Percentiles rank a stretch among this genome's conserved stretches.
These are phyloP conservation scores for Falciphora oryzae DNA, from an alignment of 2,329 filamentous ascomycete species.

Conservation along the genomic window DNA sequence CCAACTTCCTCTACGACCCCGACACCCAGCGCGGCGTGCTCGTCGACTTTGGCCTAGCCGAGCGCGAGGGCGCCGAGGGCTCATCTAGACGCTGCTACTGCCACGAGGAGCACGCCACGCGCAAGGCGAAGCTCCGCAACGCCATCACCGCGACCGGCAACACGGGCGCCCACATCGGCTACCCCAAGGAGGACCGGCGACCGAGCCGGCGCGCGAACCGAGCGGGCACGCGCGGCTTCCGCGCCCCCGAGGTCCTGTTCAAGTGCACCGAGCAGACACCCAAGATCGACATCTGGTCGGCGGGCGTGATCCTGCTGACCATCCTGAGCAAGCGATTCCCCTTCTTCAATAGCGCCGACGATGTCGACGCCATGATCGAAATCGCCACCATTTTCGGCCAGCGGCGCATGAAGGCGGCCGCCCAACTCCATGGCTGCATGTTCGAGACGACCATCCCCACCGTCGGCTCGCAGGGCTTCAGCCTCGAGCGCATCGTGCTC, in stretches of 20 bases:
- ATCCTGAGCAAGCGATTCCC: constrained; percentile 88
- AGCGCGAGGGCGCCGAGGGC: constrained; percentile 67
- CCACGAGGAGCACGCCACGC: constrained; percentile 56
- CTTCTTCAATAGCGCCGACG: constrained; percentile 98
- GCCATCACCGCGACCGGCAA: constrained; percentile 38
- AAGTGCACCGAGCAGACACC: constrained; percentile 95
- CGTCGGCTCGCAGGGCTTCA: constrained; percentile 78
- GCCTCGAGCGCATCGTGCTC: constrained; percentile 85
- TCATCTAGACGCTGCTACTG: constrained; percentile 72
- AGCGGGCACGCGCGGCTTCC: constrained; percentile 90
- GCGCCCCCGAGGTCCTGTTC: constrained; percentile 91
- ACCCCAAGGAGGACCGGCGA: constrained; percentile 84
- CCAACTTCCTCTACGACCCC: constrained; percentile 93
- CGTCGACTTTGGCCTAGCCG: constrained; percentile 98
- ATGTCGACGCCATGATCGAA: constrained; percentile 95
- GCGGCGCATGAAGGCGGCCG: constrained; percentile 75
- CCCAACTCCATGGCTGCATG: constrained; percentile 80
- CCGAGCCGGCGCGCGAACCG: constrained; percentile 87
- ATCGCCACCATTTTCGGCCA: constrained; percentile 92
- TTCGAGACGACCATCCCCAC: constrained; percentile 92
- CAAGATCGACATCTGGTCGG: constrained; percentile 95
- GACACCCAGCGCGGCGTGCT: constrained; percentile 75
- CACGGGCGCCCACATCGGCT: constrained; percentile 50
- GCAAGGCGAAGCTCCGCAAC: constrained; percentile 52
- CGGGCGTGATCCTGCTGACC: constrained; percentile 93